Evolutionary conservation across 2,329 filamentous ascomycete species (phyloP).

Genomic region (Emericellopsis atlantica): DNA sequence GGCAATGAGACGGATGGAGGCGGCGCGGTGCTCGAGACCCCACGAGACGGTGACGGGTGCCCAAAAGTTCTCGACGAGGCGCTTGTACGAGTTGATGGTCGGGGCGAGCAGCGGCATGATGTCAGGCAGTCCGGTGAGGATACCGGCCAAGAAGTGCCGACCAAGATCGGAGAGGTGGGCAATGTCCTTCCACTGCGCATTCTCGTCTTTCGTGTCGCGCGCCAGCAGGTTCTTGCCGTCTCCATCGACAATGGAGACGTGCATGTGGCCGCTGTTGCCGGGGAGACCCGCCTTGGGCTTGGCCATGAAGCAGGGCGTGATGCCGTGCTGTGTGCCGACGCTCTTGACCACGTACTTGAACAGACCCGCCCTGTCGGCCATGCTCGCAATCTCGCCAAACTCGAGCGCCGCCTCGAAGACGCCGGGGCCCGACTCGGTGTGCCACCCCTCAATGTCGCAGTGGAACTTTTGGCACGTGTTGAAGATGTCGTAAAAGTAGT

Average conservation of each 20-base stretch:
- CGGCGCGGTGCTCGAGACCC: constrained; percentile 90
- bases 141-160: constrained; percentile 81
- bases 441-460: constrained; percentile 85
- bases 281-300: constrained; percentile 86
- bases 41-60: constrained; percentile 94
- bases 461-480: constrained; percentile 65
- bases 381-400: constrained; percentile 74
- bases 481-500: constrained; percentile 84
- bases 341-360: constrained; percentile 96
- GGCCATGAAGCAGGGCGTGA: constrained; percentile 97
- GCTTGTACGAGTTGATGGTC: constrained; percentile 96
- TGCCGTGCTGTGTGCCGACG: constrained; percentile 72
- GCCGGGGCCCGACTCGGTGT: constrained; percentile 85
- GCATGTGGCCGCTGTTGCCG: constrained; percentile 92
- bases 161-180: constrained; percentile 76
- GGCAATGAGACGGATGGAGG: constrained; percentile 78
- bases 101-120: constrained; percentile 93
- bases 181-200: constrained; percentile 63
- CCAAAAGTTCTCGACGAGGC: constrained; percentile 98
- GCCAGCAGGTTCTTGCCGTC: constrained; percentile 76
- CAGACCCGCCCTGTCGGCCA: constrained; percentile 83
- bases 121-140: constrained; percentile 80
- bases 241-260: constrained; percentile 74
- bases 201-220: constrained; percentile 57
- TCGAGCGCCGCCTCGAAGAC: constrained; percentile 94